Conservation (phyloP, 192 early-diverging fungal species). For the Dimargaris xerosporica region DNA sequence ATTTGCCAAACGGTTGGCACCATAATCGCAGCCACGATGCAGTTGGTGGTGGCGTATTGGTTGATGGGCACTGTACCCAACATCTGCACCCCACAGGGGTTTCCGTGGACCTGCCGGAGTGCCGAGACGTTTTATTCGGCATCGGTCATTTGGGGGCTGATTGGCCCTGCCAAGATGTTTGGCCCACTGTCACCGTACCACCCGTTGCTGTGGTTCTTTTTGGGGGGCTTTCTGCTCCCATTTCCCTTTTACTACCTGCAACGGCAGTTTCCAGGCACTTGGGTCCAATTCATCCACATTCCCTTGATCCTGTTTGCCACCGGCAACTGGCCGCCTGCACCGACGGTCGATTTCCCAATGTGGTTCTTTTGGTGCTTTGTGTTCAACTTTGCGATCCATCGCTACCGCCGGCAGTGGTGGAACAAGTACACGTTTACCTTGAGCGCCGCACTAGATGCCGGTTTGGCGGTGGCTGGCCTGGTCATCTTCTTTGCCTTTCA, state of each 20-base stretch:
- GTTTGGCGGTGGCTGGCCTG: conserved; percentile 28
- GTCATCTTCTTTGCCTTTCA: conserved; percentile 26
- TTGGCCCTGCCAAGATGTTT: conserved; percentile 57
- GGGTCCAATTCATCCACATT: conserved; percentile 51
- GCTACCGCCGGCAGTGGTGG: conserved; percentile 46
- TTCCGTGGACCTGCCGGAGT: conserved; percentile 48
- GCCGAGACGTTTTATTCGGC: conserved; percentile 49
- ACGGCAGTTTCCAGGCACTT: conserved; percentile 39
- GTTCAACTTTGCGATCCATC: conserved; percentile 55
- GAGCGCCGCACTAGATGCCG: conserved; percentile 37
- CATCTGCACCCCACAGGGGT: conserved; percentile 38
- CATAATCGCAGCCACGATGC: conserved; percentile 47
- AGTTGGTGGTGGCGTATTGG: conserved; percentile 51
- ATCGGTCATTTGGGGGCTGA: conserved; percentile 65
- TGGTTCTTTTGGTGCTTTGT: conserved; percentile 44
- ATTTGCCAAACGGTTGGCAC: conserved; percentile 62
- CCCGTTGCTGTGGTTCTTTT: conserved; percentile 27
- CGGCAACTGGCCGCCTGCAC: conserved; percentile 43
- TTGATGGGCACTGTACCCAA: conserved; percentile 38
- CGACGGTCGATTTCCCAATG: conserved; percentile 29
- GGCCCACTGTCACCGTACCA: conserved; percentile 43
- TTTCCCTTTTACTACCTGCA: conserved; percentile 51
- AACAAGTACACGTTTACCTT: conserved; percentile 37
- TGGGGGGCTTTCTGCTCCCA: conserved; percentile 52
- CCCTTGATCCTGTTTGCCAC: conserved; percentile 49